Conservation (phyloP, 805 yeast genomes). For the Yamadazyma endophytica region DNA sequence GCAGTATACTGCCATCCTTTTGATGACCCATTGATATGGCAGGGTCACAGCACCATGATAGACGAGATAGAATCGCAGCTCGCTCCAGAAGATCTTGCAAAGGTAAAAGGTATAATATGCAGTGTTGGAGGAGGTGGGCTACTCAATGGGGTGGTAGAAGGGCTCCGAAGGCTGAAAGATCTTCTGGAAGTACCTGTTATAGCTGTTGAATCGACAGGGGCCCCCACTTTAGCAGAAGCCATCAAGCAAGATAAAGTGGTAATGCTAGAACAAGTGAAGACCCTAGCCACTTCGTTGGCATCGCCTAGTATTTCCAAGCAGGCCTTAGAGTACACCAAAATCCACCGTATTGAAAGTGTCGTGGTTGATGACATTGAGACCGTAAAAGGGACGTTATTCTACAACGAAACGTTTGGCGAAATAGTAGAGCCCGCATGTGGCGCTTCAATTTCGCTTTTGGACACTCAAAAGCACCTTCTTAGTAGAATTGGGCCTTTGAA, state of each 20-base stretch:
- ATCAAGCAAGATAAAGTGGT: slow-evolving; percentile 16
- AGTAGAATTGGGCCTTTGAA: slow-evolving; percentile 8
- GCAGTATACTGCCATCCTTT: slow-evolving; percentile 32
- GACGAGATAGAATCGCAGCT: slow-evolving; percentile 22
- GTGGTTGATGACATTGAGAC: slow-evolving; percentile 25
- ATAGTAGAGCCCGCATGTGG: slow-evolving; percentile 34
- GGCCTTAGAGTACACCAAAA: slow-evolving; percentile 14
- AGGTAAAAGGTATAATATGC: slow-evolving; percentile 24
- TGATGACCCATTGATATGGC: slow-evolving; percentile 26
- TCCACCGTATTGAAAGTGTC: slow-evolving; percentile 11
- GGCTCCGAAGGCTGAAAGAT: slow-evolving; percentile 14
- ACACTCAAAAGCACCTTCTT: slow-evolving; percentile 9
- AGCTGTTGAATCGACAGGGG: slow-evolving; percentile 24
- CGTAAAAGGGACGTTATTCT: slow-evolving; percentile 16
- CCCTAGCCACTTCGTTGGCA: slow-evolving; percentile 24
- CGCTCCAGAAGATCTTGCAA: slow-evolving; percentile 8
- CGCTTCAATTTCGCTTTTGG: slow-evolving; percentile 18
- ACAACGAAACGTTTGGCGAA: slow-evolving; percentile 18
- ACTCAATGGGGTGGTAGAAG: slow-evolving; percentile 24
- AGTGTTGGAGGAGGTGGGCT: slow-evolving; percentile 36
- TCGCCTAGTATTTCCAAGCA: slow-evolving; percentile 23
- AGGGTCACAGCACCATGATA: slow-evolving; percentile 25
- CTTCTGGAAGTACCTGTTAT: slow-evolving; percentile 18
- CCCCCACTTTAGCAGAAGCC: slow-evolving; percentile 20
- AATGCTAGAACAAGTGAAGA: slow-evolving; percentile 15